A percentile compares a stretch with the other conserved stretches of the same genome.
Evolutionary conservation across 495 filamentous ascomycete species (phyloP).

Genomic region (Aspergillus asperescens): DNA sequence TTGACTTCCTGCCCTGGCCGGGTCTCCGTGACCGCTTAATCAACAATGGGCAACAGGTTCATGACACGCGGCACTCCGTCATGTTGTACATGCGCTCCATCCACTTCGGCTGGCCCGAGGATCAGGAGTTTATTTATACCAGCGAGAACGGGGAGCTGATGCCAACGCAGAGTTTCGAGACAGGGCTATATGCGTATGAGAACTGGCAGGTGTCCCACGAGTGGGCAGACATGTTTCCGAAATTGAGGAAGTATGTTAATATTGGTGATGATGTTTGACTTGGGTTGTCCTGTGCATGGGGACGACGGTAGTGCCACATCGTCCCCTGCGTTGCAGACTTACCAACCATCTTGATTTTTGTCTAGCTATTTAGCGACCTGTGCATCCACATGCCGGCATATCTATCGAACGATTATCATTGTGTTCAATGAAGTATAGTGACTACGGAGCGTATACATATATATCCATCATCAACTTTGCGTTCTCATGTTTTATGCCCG

Average conservation of each 20-base stretch:
- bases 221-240: conserved; percentile 8
- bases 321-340: neutral
- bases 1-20: conserved; percentile 14
- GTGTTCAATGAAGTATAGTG: no score
- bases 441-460: no score
- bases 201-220: conserved; percentile 13
- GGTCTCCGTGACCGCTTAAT: conserved; percentile 11
- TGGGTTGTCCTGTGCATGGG: neutral
- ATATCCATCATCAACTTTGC: no score
- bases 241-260: conserved; percentile 5
- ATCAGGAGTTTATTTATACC: conserved; percentile 12
- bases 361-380: neutral
- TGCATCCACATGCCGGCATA: no score
- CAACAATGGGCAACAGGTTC: neutral
- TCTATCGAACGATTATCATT: no score
- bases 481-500: no score
- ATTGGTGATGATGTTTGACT: neutral
- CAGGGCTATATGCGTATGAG: neutral
- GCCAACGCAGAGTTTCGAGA: conserved; percentile 7
- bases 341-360: neutral
- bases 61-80: conserved; percentile 9
- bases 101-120: conserved; percentile 11
- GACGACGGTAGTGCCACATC: no score
- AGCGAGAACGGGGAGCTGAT: conserved; percentile 6
- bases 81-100: conserved; percentile 12